Evolutionary conservation across 495 filamentous ascomycete species (phyloP).

Genomic region (Penicillium silybi): DNA sequence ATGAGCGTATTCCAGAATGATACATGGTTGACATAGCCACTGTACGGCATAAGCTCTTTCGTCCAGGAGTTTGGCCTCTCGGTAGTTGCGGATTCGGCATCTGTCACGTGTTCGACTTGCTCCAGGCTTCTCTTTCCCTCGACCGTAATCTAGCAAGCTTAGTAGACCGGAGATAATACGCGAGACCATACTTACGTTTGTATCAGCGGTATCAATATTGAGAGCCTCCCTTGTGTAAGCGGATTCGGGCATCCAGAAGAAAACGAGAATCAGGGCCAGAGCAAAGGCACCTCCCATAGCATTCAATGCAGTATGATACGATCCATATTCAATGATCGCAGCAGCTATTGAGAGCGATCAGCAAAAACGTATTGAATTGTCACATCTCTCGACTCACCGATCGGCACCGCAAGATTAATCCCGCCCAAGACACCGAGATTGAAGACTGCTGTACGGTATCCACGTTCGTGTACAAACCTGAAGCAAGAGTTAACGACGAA

Average conservation of each 20-base stretch:
- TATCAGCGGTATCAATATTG: constrained; percentile 36
- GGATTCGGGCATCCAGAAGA: constrained; percentile 45
- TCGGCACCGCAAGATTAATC: constrained; percentile 39
- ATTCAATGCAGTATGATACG: constrained; percentile 29
- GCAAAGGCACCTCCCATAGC: constrained; percentile 42
- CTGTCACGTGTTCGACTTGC: constrained; percentile 24
- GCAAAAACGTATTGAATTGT: background rate
- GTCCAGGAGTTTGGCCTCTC: constrained; percentile 17
- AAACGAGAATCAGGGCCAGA: constrained; percentile 30
- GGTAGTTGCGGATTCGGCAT: background rate
- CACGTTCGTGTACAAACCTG: constrained; percentile 61
- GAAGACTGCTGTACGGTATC: constrained; percentile 60
- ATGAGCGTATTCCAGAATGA: constrained; percentile 40
- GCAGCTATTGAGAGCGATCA: constrained; percentile 17
- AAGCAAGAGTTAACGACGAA: background rate
- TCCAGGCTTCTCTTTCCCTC: constrained; percentile 22
- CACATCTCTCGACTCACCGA: constrained; percentile 24
- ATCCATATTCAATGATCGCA: constrained; percentile 31
- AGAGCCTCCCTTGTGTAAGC: constrained; percentile 32
- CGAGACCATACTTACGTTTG: constrained; percentile 6
- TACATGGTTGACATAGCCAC: constrained; percentile 31
- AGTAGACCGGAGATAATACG: background rate
- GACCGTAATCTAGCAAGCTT: constrained; percentile 3
- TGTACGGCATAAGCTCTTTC: constrained; percentile 33
- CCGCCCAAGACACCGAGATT: constrained; percentile 56